Evolutionary conservation across 225 moss, liverwort and hornwort species (phyloP).

Genomic region (Bryum argenteum): DNA sequence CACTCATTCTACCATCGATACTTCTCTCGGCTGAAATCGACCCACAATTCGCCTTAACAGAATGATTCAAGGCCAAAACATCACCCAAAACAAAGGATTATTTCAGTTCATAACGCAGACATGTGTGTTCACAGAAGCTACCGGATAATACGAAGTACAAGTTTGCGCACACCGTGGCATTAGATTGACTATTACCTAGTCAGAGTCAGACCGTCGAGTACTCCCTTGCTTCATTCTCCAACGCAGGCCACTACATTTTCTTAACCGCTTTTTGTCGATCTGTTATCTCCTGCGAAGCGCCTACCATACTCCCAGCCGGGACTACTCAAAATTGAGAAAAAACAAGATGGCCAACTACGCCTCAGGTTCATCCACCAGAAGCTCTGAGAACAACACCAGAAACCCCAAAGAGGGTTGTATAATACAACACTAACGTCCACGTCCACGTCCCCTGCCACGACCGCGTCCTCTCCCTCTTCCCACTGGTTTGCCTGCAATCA

Average conservation of each 20-base stretch:
- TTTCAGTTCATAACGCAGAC: conserved; percentile 31
- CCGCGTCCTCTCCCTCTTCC: conserved; percentile 65
- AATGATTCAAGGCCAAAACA: background rate
- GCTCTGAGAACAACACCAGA: conserved; percentile 36
- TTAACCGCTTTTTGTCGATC: conserved; percentile 20
- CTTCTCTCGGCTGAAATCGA: background rate
- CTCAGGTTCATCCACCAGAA: conserved; percentile 23
- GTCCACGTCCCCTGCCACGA: conserved; percentile 71
- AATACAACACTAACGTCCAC: conserved; percentile 53
- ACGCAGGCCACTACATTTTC: conserved; percentile 20
- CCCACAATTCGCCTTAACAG: background rate
- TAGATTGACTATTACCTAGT: conserved; percentile 15
- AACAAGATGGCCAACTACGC: conserved; percentile 29
- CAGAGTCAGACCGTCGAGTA: conserved; percentile 24
- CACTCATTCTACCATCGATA: background rate
- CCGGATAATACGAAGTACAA: conserved; percentile 28
- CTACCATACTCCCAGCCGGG: conserved; percentile 27
- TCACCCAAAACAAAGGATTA: background rate
- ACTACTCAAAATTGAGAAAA: conserved; percentile 46
- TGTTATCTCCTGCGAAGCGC: conserved; percentile 26
- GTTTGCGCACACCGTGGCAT: conserved; percentile 25
- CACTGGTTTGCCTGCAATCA: conserved; percentile 58
- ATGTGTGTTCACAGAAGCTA: conserved; percentile 34
- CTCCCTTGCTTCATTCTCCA: conserved; percentile 19
- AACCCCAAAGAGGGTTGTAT: conserved; percentile 32